Conservation (phyloP, 805 yeast species). For the Pichia californica region DNA sequence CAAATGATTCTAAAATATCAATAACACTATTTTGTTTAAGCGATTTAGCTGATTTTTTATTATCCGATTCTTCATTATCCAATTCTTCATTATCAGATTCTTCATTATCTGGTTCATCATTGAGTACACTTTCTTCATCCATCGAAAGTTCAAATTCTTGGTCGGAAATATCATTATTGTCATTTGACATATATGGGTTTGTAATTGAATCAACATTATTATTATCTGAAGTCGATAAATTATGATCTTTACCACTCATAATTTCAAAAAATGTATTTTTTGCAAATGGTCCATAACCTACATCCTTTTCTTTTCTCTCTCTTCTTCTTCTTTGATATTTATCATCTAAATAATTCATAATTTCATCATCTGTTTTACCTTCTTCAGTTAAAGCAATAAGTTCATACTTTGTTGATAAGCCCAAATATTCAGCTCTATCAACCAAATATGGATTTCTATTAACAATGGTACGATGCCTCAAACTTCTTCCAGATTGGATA, state of each 20-base stretch:
- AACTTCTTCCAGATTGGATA: conserved; percentile 2
- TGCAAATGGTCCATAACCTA: conserved; percentile 27
- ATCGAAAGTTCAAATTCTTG: conserved; percentile 13
- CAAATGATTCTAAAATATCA: no score
- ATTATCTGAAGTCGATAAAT: neutral
- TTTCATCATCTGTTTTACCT: conserved; percentile 25
- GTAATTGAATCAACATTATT: neutral
- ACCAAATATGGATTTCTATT: conserved; percentile 28
- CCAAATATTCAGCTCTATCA: conserved; percentile 29
- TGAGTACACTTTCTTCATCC: conserved; percentile 17
- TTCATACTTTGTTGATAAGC: conserved; percentile 24
- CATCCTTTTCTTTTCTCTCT: conserved; percentile 20
- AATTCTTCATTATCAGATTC: no score
- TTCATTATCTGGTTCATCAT: conserved; percentile 8
- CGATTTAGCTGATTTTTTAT: neutral
- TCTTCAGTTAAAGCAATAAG: conserved; percentile 26
- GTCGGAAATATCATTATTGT: conserved; percentile 2
- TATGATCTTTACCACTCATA: conserved; percentile 17
- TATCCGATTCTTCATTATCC: no score
- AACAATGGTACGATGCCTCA: conserved; percentile 12
- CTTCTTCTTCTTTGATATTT: conserved; percentile 21
- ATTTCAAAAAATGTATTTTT: conserved; percentile 19
- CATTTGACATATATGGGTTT: neutral
- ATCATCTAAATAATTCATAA: conserved; percentile 22
- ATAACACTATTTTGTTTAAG: neutral